A percentile compares a stretch with the other conserved stretches of the same genome.
These are phyloP conservation scores for Metschnikowia picachoensis DNA, from an alignment of 805 yeast genomes.

Conservation along the genomic window DNA sequence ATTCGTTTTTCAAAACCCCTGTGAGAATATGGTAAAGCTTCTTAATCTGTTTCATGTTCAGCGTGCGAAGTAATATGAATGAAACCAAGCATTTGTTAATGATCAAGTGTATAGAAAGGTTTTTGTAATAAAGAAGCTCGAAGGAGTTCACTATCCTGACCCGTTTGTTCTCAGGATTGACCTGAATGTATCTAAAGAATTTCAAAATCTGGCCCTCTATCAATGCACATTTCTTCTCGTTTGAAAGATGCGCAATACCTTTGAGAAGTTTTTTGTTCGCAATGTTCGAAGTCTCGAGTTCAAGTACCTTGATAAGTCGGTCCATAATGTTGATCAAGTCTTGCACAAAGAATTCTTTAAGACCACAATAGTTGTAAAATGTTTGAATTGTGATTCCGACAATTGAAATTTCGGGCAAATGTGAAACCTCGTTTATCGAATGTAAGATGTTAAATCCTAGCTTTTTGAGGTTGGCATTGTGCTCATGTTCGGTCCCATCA, in stretches of 20 bases:
- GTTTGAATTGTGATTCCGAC: slow-evolving; percentile 44
- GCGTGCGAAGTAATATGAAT: slow-evolving; percentile 38
- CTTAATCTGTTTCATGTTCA: slow-evolving; percentile 18
- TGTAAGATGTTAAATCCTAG: slow-evolving; percentile 52
- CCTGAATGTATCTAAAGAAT: slow-evolving; percentile 19
- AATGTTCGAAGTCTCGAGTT: slow-evolving; percentile 20
- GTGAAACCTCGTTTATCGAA: slow-evolving; percentile 48
- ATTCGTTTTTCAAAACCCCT: slow-evolving; percentile 39
- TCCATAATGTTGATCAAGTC: slow-evolving; percentile 31
- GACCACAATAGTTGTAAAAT: slow-evolving; percentile 23
- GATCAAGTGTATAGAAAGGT: slow-evolving; percentile 52
- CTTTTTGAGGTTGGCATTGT: slow-evolving; percentile 38
- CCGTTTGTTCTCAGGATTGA: slow-evolving; percentile 12
- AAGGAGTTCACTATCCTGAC: slow-evolving; percentile 43
- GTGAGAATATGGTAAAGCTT: slow-evolving; percentile 33
- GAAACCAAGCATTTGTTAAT: slow-evolving; percentile 49
- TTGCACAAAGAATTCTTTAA: slow-evolving; percentile 17
- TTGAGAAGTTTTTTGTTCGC: slow-evolving; percentile 23
- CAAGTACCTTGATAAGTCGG: slow-evolving; percentile 20
- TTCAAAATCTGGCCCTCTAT: slow-evolving; percentile 25
- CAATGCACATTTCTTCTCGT: slow-evolving; percentile 23
- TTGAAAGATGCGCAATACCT: slow-evolving; percentile 17
- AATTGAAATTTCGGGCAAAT: slow-evolving; percentile 51
- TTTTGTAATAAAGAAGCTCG: slow-evolving; percentile 56
- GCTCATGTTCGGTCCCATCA: slow-evolving; percentile 23